These are phyloP conservation scores for Epichloe baconii DNA, from an alignment of 2,329 filamentous ascomycete species.

Conservation along the genomic window DNA sequence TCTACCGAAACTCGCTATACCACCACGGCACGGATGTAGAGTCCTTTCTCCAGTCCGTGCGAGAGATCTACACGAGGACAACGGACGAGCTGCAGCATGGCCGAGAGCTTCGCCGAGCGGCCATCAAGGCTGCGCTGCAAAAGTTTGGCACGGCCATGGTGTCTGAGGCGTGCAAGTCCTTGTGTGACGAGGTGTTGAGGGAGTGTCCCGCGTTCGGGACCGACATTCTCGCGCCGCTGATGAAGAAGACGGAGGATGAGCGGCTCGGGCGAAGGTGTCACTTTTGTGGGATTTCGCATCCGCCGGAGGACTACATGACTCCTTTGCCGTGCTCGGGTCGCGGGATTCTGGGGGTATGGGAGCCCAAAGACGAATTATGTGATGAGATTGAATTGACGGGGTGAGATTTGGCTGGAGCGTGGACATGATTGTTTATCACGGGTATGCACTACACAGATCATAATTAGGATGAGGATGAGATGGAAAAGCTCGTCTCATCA, in stretches of 20 bases:
- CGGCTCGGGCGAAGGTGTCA: neutral
- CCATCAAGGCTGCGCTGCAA: neutral
- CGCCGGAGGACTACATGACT: neutral
- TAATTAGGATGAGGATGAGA: too few relatives aligned
- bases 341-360: neutral
- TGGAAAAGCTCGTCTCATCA: too few relatives aligned
- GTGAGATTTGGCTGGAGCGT: too few relatives aligned
- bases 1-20: neutral
- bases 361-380: neutral
- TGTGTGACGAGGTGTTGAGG: neutral
- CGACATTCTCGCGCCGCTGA: slow-evolving; percentile 1
- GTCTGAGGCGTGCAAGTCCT: neutral
- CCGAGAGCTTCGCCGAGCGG: neutral
- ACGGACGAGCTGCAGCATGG: neutral
- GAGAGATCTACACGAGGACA: neutral
- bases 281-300: neutral
- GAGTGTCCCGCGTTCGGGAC: neutral
- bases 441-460: too few relatives aligned
- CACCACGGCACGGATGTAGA: neutral
- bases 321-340: neutral
- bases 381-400: neutral
- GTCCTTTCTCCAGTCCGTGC: neutral
- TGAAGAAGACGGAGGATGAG: slow-evolving; percentile 1
- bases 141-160: neutral
- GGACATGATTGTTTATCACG: too few relatives aligned